These are phyloP conservation scores for Oryza longistaminata DNA, from an alignment of 176 grass and related monocot genomes.

Conservation along the genomic window DNA sequence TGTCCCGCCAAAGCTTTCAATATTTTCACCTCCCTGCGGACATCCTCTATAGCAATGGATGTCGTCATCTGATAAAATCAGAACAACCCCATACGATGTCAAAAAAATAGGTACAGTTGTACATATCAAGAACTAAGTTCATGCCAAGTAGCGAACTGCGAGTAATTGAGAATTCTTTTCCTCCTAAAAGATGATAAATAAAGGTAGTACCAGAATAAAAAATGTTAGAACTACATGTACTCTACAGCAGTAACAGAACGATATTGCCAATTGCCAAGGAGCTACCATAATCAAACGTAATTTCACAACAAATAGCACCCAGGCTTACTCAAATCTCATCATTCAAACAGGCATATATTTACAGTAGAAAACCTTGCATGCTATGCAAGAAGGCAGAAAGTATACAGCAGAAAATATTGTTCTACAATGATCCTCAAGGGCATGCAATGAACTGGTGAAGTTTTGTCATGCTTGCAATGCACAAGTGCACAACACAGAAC, in stretches of 20 bases:
- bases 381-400: too few species aligned
- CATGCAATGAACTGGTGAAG: neutral
- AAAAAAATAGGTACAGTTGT: neutral
- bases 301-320: neutral
- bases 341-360: too few species aligned
- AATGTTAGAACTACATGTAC: neutral
- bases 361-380: too few species aligned
- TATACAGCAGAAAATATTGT: neutral
- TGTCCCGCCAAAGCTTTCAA: conserved; percentile 75
- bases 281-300: neutral
- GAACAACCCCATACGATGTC: conserved; percentile 5
- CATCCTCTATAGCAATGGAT: conserved; percentile 86
- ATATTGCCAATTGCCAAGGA: neutral
- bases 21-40: conserved; percentile 84
- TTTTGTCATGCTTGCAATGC: neutral
- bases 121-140: conserved; percentile 18
- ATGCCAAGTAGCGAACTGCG: neutral
- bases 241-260: neutral
- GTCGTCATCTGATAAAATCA: conserved; percentile 76
- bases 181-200: neutral
- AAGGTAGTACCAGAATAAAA: neutral
- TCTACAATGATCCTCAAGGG: neutral
- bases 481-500: conserved; percentile 3
- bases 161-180: neutral
- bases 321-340: neutral